A percentile compares a stretch with the other conserved stretches of the same genome.
phyloP scores from a whole-genome alignment of 1,139 yeast genomes.

The Geotrichum aggregatum region DNA sequence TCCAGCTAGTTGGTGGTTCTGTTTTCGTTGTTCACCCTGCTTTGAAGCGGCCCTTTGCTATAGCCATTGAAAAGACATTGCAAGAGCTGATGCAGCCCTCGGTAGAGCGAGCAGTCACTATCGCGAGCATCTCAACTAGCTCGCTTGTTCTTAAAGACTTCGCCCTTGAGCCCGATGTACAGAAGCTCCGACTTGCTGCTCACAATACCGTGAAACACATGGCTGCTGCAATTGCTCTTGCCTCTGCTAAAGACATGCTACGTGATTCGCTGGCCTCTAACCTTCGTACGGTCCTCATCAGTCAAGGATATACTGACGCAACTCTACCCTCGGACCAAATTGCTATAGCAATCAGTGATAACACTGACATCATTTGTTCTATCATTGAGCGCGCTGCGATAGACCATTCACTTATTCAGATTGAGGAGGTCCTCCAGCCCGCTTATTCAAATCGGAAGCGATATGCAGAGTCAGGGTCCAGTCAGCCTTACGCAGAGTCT shows the following conservation, averaged over 20 bases:
- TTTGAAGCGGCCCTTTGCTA: constrained; percentile 72
- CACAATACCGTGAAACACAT: constrained; percentile 58
- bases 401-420: constrained; percentile 75
- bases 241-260: constrained; percentile 62
- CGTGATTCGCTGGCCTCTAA: constrained; percentile 53
- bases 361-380: constrained; percentile 73
- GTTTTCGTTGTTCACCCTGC: constrained; percentile 73
- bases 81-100: constrained; percentile 88
- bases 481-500: constrained; percentile 63
- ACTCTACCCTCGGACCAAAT: constrained; percentile 69
- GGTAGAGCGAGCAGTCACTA: constrained; percentile 83
- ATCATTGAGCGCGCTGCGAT: constrained; percentile 83
- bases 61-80: constrained; percentile 81
- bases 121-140: constrained; percentile 83
- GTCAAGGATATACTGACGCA: constrained; percentile 42
- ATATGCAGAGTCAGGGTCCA: constrained; percentile 55
- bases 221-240: constrained; percentile 59
- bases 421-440: constrained; percentile 74
- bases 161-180: constrained; percentile 80
- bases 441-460: constrained; percentile 63
- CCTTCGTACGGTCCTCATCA: constrained; percentile 38
- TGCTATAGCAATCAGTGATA: constrained; percentile 69
- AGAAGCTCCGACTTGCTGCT: constrained; percentile 72
- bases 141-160: constrained; percentile 84
- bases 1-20: constrained; percentile 56